phyloP scores from a whole-genome alignment of 768 basidiomycete species.

The Suillus hirtellus region DNA sequence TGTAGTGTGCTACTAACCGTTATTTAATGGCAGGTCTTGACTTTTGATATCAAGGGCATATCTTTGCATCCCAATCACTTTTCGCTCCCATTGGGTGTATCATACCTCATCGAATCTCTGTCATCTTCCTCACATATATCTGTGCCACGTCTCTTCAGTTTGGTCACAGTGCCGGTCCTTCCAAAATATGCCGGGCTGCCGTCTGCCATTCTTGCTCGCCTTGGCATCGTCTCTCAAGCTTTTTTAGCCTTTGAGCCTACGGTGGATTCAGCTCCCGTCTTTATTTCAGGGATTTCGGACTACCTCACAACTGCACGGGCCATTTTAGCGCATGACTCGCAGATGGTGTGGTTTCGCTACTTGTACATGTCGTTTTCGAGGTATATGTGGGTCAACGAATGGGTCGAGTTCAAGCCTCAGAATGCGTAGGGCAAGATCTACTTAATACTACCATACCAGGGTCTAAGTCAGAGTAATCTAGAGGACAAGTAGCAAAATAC shows the following conservation, averaged over 20 bases:
- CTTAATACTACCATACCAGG: not conserved
- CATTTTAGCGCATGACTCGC: conserved; percentile 71
- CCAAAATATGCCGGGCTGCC: conserved; percentile 65
- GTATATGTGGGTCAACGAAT: conserved; percentile 94
- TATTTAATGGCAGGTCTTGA: conserved; percentile 63
- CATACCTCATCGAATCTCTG: conserved; percentile 41
- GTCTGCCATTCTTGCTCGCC: conserved; percentile 51
- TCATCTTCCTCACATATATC: conserved; percentile 27
- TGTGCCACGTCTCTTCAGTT: conserved; percentile 51
- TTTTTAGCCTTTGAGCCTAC: conserved; percentile 12
- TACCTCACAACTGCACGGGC: conserved; percentile 63
- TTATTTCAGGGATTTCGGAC: conserved; percentile 56
- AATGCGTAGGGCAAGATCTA: not conserved
- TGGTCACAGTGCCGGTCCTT: conserved; percentile 56
- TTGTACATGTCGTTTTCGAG: conserved; percentile 77
- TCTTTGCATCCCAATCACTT: conserved; percentile 89
- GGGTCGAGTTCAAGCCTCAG: conserved; percentile 48
- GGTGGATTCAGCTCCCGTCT: conserved; percentile 30
- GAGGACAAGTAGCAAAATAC: not conserved
- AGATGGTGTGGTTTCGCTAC: conserved; percentile 90
- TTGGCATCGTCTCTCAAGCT: conserved; percentile 33
- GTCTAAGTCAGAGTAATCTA: not conserved
- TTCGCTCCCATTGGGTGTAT: conserved; percentile 61
- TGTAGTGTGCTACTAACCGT: conserved; percentile 13
- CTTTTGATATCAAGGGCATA: conserved; percentile 77